phyloP scores from a whole-genome alignment of 2,329 filamentous ascomycete species.

The Xylaria sp. region DNA sequence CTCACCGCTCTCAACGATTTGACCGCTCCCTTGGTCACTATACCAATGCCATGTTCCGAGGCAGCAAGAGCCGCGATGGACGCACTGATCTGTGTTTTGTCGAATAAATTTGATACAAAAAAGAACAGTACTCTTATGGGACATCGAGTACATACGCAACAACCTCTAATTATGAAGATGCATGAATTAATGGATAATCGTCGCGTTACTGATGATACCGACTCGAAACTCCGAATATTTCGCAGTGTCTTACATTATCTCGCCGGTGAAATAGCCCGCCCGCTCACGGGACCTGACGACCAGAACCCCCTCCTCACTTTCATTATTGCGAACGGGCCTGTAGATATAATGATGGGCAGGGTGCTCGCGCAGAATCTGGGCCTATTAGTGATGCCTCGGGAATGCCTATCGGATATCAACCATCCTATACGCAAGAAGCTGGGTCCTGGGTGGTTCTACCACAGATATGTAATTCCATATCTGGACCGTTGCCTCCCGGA shows the following conservation, averaged over 20 bases:
- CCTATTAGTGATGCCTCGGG: slow-evolving; percentile 44
- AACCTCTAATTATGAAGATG: slow-evolving; percentile 27
- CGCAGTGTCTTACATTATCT: slow-evolving; percentile 47
- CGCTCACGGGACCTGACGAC: slow-evolving; percentile 24
- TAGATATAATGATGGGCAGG: slow-evolving; percentile 40
- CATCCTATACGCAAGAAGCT: slow-evolving; percentile 45
- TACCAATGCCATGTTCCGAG: slow-evolving; percentile 35
- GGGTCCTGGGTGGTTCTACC: slow-evolving; percentile 45
- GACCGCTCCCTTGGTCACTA: slow-evolving; percentile 28
- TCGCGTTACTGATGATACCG: slow-evolving; percentile 2
- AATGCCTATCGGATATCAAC: slow-evolving; percentile 44
- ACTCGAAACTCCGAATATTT: slow-evolving; percentile 38
- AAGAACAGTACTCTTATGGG: slow-evolving; percentile 13
- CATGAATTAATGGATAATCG: slow-evolving; percentile 1
- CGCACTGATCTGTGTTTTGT: slow-evolving; percentile 41
- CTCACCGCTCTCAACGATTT: slow-evolving; percentile 36
- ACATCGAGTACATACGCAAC: slow-evolving; percentile 35
- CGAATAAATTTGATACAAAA: slow-evolving; percentile 44
- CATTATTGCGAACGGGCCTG: slow-evolving; percentile 35
- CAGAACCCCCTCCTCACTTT: slow-evolving; percentile 41
- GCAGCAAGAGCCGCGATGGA: slow-evolving; percentile 44
- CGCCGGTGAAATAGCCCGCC: slow-evolving; percentile 48
- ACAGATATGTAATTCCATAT: slow-evolving; percentile 48
- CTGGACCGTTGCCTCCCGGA: slow-evolving; percentile 55
- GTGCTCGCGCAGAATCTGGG: slow-evolving; percentile 45